These are phyloP conservation scores for Agroathelia rolfsii DNA, from an alignment of 1,284 basidiomycete species.

Conservation along the genomic window DNA sequence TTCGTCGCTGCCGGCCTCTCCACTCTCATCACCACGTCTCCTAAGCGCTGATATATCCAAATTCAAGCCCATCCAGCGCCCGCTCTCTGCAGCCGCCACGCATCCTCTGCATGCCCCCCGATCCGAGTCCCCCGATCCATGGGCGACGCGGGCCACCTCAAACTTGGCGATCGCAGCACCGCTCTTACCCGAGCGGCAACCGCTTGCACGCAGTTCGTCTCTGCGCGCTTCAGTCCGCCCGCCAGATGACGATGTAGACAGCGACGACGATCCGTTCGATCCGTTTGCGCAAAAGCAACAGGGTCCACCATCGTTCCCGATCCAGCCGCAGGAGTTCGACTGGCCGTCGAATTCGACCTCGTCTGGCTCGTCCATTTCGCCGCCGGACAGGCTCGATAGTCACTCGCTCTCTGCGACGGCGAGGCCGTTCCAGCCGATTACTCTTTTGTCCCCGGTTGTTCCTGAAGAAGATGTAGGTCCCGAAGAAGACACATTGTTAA, in stretches of 20 bases:
- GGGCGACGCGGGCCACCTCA: conserved; percentile 70
- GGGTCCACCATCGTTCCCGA: conserved; percentile 46
- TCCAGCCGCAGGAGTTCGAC: conserved; percentile 53
- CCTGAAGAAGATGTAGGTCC: conserved; percentile 41
- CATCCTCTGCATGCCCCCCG: conserved; percentile 53
- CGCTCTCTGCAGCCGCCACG: conserved; percentile 60
- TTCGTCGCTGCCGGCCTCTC: conserved; percentile 48
- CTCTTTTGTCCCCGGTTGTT: too few species aligned
- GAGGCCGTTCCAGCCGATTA: too few species aligned
- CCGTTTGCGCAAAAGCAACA: conserved; percentile 45
- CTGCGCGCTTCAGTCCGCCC: conserved; percentile 53
- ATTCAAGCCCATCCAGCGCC: conserved; percentile 62
- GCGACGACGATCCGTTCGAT: conserved; percentile 70
- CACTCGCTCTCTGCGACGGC: too few species aligned
- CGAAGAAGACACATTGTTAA: conserved; percentile 42
- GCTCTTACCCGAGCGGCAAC: conserved; percentile 62
- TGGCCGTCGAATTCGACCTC: conserved; percentile 46
- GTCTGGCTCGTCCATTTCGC: conserved; percentile 38
- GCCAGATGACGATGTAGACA: conserved; percentile 37
- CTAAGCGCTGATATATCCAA: conserved; percentile 61
- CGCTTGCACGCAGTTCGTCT: conserved; percentile 44
- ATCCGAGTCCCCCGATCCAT: conserved; percentile 76
- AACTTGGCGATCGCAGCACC: conserved; percentile 86
- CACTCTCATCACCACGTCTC: conserved; percentile 40
- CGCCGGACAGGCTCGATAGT: conserved; percentile 25